Base-by-base conservation (phyloP, 2,329 filamentous ascomycete genomes). In the Pezicula neosporulosa region DNA sequence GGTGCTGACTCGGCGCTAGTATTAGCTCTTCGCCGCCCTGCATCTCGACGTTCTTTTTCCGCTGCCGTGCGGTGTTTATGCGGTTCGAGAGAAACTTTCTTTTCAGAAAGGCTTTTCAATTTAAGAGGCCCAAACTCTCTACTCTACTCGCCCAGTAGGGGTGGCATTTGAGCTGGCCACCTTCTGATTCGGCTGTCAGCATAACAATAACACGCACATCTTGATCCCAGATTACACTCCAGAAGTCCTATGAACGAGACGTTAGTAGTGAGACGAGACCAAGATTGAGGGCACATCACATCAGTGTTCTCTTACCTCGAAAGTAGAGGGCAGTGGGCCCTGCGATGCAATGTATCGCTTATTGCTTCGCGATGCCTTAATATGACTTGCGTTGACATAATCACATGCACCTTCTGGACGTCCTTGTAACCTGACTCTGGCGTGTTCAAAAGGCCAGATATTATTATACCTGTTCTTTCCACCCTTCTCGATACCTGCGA, bases 401-500 rank as follows among this genome's bases (percentile, higher is more conserved):
- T 99, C 94, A 68, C 93, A 96, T 19, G 76, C 78, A 12, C 85
- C 86, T 1, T 79, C 73, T 0, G 80, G 73, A 35, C 86, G 82
- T 39, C 83, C 82, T 58, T 88, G 78, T 44, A 99, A 71, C 58
- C 83, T 90, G 49, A 99, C 94, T 53, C 94, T 78, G 3, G 90
- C 86, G 69, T 99, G 94, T 64, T 97, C 93, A 66, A 95, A 99
- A 0, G 94, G 94, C 71, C 96, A 86, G 50, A 97, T 97, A 60
- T 97, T 95, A 73, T 97, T 97, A 74, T 99, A 99, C 8, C 94
- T 83, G 62, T 99, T 99, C 74, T 97, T 97, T 16, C 79, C 83
- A 7, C 94, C 94, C 68, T 97, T 94, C 64, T 99, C 94, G 28
- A 99, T 88, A 7, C 94, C 94, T 0, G 89, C 94, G 47, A 99